Conservation (phyloP, 192 early-diverging fungal species). For the Cetraspora pellucida region DNA sequence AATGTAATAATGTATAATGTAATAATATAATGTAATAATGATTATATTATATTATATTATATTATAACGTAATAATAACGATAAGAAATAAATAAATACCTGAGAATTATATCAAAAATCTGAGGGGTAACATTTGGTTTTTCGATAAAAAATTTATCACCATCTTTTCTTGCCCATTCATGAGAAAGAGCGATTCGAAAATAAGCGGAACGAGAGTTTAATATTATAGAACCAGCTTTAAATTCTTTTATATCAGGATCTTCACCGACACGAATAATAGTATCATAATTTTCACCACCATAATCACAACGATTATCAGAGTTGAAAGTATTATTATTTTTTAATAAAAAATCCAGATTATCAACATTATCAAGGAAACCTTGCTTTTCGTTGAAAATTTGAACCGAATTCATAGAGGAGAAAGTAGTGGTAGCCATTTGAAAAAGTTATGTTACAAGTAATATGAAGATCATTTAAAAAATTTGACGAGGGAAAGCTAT, state of each 20-base stretch:
- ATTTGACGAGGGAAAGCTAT: no score
- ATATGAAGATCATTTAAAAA: no score
- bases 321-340: not conserved
- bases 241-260: conserved; percentile 22
- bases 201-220: conserved; percentile 4
- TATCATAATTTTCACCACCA: conserved; percentile 12
- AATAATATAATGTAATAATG: no score
- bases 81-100: not conserved
- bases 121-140: conserved; percentile 20
- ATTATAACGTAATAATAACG: not conserved
- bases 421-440: not conserved
- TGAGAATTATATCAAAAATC: conserved; percentile 18
- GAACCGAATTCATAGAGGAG: not conserved
- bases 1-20: not conserved
- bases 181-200: conserved; percentile 13
- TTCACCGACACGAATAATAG: conserved; percentile 8
- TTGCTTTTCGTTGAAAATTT: not conserved
- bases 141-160: conserved; percentile 4
- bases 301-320: not conserved
- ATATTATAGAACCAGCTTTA: conserved; percentile 5
- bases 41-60: no score
- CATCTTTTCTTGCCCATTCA: conserved; percentile 28
- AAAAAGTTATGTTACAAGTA: not conserved
- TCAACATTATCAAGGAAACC: not conserved
- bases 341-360: not conserved